Percentiles rank a stretch among this genome's conserved stretches.
Evolutionary conservation across 179 eudicot species (phyloP).

Genomic region (Corrigiola litoralis): DNA sequence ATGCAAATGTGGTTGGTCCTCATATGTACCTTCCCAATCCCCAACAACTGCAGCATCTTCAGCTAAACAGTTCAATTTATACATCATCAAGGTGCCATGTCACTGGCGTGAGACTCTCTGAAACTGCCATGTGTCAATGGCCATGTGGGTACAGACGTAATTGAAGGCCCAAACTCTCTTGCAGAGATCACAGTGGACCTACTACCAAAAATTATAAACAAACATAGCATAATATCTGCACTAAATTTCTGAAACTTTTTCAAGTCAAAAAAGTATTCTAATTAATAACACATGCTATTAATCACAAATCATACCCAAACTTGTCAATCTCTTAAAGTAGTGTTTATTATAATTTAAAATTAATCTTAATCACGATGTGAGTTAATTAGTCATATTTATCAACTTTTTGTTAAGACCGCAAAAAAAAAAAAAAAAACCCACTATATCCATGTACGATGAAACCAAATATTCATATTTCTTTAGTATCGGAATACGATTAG

Average conservation of each 20-base stretch:
- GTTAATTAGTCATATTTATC: no score
- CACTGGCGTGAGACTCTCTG: constrained; percentile 11
- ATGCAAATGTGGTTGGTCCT: constrained; percentile 8
- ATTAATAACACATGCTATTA: constrained; percentile 16
- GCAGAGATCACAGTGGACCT: constrained; percentile 27
- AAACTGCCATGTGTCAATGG: constrained; percentile 25
- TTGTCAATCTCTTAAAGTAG: no score
- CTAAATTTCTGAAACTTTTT: no score
- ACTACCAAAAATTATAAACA: constrained; percentile 10
- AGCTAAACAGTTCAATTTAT: constrained; percentile 19
- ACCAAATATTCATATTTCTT: no score
- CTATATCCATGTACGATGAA: no score
- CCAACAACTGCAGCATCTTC: constrained; percentile 16
- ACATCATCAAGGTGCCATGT: constrained; percentile 24
- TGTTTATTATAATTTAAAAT: no score
- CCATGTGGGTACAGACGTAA: constrained; percentile 24
- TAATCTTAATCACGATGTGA: no score
- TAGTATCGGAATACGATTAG: no score
- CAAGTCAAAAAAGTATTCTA: no score
- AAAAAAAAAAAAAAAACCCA: no score
- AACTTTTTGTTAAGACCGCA: no score
- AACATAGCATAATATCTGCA: no score
- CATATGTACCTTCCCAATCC: constrained; percentile 14
- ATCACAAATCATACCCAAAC: constrained; percentile 10
- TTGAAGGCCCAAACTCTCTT: constrained; percentile 16